These are phyloP conservation scores for Casuarina equisetifolia DNA, from an alignment of 306 rosid species.

Conservation along the genomic window DNA sequence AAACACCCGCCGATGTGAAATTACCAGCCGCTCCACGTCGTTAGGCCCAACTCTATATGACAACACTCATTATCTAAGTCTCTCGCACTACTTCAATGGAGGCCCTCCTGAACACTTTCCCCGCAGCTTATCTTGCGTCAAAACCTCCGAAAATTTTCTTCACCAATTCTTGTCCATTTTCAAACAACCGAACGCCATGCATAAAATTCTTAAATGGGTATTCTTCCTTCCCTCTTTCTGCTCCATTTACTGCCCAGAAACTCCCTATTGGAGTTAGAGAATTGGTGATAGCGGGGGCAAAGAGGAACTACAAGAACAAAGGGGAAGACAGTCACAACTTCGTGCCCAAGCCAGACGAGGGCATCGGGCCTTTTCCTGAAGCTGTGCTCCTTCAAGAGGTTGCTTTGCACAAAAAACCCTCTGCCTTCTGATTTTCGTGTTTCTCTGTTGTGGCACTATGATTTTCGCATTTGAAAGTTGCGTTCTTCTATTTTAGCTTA, in stretches of 20 bases:
- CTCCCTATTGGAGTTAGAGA: slow-evolving; percentile 30
- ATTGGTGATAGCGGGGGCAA: slow-evolving; percentile 52
- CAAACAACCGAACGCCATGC: slow-evolving; percentile 21
- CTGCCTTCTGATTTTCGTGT: slow-evolving; percentile 13
- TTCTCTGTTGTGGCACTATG: not conserved
- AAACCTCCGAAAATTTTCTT: slow-evolving; percentile 21
- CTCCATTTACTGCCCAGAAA: slow-evolving; percentile 31
- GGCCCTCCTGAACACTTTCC: slow-evolving; percentile 35
- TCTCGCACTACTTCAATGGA: slow-evolving; percentile 34
- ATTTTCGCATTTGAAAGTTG: not conserved
- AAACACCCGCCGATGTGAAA: not conserved
- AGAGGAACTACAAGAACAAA: slow-evolving; percentile 37
- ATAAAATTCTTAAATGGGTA: slow-evolving; percentile 24
- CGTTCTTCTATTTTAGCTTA: not conserved
- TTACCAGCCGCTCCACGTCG: slow-evolving; percentile 8
- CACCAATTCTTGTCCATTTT: slow-evolving; percentile 21
- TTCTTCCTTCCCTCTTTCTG: slow-evolving; percentile 35
- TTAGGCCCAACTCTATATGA: not conserved
- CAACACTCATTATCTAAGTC: not conserved
- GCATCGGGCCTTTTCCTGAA: slow-evolving; percentile 80
- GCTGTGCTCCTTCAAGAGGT: slow-evolving; percentile 89
- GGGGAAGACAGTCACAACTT: slow-evolving; percentile 62
- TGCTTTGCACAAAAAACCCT: slow-evolving; percentile 15
- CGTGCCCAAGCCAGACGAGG: slow-evolving; percentile 63
- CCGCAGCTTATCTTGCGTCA: slow-evolving; percentile 36